A percentile compares a stretch with the other conserved stretches of the same genome.
These are phyloP conservation scores for Leonotis leonurus DNA, from an alignment of 257 asterid genomes.

Conservation along the genomic window DNA sequence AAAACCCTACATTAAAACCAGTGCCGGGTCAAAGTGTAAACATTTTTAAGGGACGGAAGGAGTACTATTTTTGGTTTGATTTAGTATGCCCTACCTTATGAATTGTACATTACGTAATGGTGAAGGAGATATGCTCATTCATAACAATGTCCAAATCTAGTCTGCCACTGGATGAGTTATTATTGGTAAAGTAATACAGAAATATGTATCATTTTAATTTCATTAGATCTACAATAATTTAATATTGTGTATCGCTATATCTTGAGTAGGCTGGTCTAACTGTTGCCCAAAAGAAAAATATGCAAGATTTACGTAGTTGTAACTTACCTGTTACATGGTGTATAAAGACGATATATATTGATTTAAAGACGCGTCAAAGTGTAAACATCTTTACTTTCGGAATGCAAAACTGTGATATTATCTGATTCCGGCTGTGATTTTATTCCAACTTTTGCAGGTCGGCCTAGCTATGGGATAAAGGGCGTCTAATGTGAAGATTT, in stretches of 20 bases:
- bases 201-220: neutral
- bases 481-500: neutral
- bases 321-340: neutral
- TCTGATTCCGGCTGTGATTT: neutral
- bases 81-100: too few species aligned
- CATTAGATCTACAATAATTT: too few species aligned
- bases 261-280: too few species aligned
- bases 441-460: neutral
- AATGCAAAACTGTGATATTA: neutral
- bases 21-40: too few species aligned
- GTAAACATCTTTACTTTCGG: too few species aligned
- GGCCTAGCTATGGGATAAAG: neutral
- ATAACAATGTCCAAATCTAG: neutral
- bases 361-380: too few species aligned
- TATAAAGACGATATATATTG: neutral
- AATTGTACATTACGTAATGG: too few species aligned
- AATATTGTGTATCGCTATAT: too few species aligned
- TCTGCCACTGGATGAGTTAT: neutral
- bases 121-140: too few species aligned
- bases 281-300: neutral
- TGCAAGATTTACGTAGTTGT: neutral
- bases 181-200: neutral
- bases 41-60: too few species aligned
- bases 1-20: too few species aligned
- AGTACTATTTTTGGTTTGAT: too few species aligned